phyloP scores from a whole-genome alignment of 1,284 basidiomycete species.

The Bondarzewia mesenterica region DNA sequence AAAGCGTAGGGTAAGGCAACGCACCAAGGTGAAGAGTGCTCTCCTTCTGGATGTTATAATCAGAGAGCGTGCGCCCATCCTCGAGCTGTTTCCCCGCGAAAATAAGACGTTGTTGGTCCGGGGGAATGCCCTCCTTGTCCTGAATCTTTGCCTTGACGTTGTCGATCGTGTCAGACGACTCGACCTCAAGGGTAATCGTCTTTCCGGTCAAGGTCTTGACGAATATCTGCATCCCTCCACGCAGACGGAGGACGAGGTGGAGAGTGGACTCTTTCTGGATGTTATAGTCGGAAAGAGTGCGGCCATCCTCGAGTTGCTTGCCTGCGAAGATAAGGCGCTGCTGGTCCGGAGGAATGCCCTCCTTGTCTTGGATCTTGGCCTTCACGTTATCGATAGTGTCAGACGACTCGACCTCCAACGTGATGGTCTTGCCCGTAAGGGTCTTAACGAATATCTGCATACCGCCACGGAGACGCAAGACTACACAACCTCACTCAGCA shows the following conservation, averaged over 20 bases:
- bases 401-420: conserved; percentile 78
- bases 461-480: conserved; percentile 75
- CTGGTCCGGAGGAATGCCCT: conserved; percentile 93
- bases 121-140: conserved; percentile 92
- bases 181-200: conserved; percentile 97
- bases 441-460: conserved; percentile 69
- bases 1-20: background rate
- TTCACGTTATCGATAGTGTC: conserved; percentile 99
- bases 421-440: conserved; percentile 76
- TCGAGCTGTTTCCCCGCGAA: conserved; percentile 98
- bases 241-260: conserved; percentile 79
- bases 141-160: conserved; percentile 97
- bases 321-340: conserved; percentile 92
- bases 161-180: conserved; percentile 95
- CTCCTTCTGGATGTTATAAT: conserved; percentile 96
- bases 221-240: conserved; percentile 79
- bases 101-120: conserved; percentile 96
- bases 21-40: conserved; percentile 84
- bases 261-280: conserved; percentile 97
- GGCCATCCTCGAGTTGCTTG: conserved; percentile 65
- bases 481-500: conserved; percentile 29
- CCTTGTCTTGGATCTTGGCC: conserved; percentile 94
- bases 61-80: conserved; percentile 83
- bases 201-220: conserved; percentile 94
- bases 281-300: conserved; percentile 81